phyloP scores from a whole-genome alignment of 2,329 filamentous ascomycete genomes.

The Botrytis paeoniae region DNA sequence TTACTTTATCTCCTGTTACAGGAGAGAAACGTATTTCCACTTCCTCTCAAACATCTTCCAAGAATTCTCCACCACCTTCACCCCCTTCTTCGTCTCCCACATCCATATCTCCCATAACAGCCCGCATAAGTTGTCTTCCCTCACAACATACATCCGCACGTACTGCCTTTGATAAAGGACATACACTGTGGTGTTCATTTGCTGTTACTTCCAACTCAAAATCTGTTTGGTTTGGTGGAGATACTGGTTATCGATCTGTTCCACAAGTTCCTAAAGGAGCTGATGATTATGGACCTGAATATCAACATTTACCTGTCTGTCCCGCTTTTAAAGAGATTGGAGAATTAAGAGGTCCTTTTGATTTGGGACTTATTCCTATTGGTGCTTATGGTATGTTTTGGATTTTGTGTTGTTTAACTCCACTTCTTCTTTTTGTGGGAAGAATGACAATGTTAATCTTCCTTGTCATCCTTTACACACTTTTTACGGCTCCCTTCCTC shows the following conservation, averaged over 20 bases:
- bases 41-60: constrained; percentile 34
- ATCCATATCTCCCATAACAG: constrained; percentile 54
- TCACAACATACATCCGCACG: constrained; percentile 79
- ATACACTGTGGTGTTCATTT: constrained; percentile 89
- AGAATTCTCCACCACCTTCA: constrained; percentile 28
- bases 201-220: constrained; percentile 68
- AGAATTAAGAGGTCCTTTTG: constrained; percentile 75
- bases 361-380: constrained; percentile 89
- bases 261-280: constrained; percentile 56
- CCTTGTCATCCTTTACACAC: neutral
- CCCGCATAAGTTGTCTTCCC: constrained; percentile 73
- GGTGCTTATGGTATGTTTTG: constrained; percentile 63
- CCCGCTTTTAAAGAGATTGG: constrained; percentile 87
- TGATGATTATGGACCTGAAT: constrained; percentile 71
- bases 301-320: constrained; percentile 66
- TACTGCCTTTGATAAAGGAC: constrained; percentile 60
- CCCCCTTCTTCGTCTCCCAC: constrained; percentile 6
- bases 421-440: neutral
- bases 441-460: neutral
- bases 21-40: constrained; percentile 32
- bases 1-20: constrained; percentile 55
- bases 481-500: neutral
- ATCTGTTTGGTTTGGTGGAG: constrained; percentile 84
- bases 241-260: constrained; percentile 86
- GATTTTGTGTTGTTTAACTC: neutral